These are phyloP conservation scores for Paramecium biaurelia DNA, from an alignment of 73 alveolate genomes.

Conservation along the genomic window DNA sequence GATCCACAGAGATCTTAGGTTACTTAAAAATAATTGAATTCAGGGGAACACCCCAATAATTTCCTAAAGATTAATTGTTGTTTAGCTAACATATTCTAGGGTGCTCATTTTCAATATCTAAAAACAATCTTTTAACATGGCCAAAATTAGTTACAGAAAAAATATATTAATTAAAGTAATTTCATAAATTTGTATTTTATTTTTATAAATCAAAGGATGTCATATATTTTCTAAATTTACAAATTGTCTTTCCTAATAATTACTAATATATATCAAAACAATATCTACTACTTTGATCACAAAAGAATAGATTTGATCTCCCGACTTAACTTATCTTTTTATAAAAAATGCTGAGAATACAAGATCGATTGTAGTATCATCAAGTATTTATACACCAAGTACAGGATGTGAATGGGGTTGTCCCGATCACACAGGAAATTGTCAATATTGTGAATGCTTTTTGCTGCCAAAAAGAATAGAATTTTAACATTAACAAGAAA, in stretches of 20 bases:
- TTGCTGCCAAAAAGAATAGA: conserved; percentile 66
- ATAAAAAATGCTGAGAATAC: too few species aligned
- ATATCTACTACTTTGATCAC: background rate
- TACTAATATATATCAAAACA: background rate
- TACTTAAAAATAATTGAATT: background rate
- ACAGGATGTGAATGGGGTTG: conserved; percentile 73
- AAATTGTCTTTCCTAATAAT: background rate
- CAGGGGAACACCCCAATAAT: background rate
- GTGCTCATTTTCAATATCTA: background rate
- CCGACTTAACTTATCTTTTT: too few species aligned
- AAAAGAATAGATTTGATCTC: conserved; percentile 12
- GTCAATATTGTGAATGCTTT: conserved; percentile 63
- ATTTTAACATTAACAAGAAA: too few species aligned
- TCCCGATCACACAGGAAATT: conserved; percentile 63
- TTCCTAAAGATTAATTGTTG: background rate
- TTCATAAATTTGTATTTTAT: background rate
- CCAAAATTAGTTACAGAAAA: background rate
- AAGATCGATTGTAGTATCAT: too few species aligned
- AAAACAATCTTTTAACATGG: background rate
- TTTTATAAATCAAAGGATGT: background rate
- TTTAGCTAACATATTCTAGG: background rate
- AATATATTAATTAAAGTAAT: background rate
- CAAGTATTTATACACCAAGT: too few species aligned
- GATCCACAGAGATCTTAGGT: background rate
- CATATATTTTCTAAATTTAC: background rate